Conservation (phyloP, 2,329 filamentous ascomycete genomes). For the Aspergillus quadrilineatus region DNA sequence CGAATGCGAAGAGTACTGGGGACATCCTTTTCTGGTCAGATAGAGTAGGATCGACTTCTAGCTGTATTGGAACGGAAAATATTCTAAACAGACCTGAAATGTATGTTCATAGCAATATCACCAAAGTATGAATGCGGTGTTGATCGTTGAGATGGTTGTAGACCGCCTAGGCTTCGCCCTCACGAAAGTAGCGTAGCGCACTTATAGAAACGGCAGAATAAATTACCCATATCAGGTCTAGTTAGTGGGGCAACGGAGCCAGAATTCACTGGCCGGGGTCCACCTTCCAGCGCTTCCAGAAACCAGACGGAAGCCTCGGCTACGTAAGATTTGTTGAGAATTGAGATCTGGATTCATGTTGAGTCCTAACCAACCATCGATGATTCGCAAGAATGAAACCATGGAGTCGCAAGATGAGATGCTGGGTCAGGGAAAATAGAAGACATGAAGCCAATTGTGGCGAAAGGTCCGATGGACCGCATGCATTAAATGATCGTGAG, state of each 20-base stretch:
- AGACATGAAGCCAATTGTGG: background rate
- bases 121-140: background rate
- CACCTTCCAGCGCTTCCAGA: background rate
- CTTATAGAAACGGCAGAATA: background rate
- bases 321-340: background rate
- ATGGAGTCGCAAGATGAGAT: too few species aligned
- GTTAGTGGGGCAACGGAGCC: background rate
- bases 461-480: background rate
- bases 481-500: background rate
- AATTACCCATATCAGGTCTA: background rate
- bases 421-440: too few species aligned
- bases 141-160: background rate
- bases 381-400: too few species aligned
- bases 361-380: too few species aligned
- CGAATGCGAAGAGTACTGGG: conserved; percentile 60
- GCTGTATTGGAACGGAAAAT: too few species aligned
- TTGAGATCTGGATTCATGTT: too few species aligned
- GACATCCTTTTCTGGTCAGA: background rate
- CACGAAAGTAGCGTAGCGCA: too few species aligned
- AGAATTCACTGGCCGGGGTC: background rate
- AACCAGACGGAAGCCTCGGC: background rate
- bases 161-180: background rate
- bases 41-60: too few species aligned
- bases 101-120: too few species aligned
- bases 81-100: too few species aligned